Percentiles rank a stretch among this genome's conserved stretches.
phyloP scores from a whole-genome alignment of 163 green algal species.

The Prototheca stagnorum region DNA sequence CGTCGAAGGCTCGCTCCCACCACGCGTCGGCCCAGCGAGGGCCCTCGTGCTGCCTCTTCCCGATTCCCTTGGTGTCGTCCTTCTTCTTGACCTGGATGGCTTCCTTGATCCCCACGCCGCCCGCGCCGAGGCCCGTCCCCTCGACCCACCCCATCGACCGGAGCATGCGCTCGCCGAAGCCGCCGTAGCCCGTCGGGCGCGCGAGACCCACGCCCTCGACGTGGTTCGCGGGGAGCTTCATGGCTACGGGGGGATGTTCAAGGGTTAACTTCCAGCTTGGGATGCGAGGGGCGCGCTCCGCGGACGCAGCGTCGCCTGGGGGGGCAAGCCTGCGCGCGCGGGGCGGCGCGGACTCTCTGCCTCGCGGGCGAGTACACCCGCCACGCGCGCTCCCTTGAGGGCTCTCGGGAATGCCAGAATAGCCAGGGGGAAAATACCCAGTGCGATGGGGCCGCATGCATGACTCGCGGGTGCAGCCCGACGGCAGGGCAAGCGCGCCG shows the following conservation, averaged over 20 bases:
- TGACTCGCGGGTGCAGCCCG: too few species aligned
- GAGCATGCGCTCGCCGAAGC: constrained; percentile 65
- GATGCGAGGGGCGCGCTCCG: too few species aligned
- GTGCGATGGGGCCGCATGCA: too few species aligned
- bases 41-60: constrained; percentile 30
- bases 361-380: too few species aligned
- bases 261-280: neutral
- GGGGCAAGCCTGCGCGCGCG: too few species aligned
- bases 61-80: constrained; percentile 55
- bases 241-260: constrained; percentile 15
- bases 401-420: too few species aligned
- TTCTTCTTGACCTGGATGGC: constrained; percentile 73
- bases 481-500: too few species aligned
- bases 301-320: too few species aligned
- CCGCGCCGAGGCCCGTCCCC: constrained; percentile 54
- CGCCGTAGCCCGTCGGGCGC: constrained; percentile 52
- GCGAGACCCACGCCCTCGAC: constrained; percentile 41
- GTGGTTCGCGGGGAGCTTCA: constrained; percentile 69
- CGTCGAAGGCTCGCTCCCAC: constrained; percentile 42
- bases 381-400: too few species aligned
- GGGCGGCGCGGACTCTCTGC: too few species aligned
- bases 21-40: constrained; percentile 58
- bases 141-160: constrained; percentile 64
- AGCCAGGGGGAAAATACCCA: too few species aligned
- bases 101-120: constrained; percentile 45